Percentiles rank a stretch among this genome's conserved stretches.
These are phyloP conservation scores for Dendrobium nobile DNA, from an alignment of 106 monocot genomes.

Conservation along the genomic window DNA sequence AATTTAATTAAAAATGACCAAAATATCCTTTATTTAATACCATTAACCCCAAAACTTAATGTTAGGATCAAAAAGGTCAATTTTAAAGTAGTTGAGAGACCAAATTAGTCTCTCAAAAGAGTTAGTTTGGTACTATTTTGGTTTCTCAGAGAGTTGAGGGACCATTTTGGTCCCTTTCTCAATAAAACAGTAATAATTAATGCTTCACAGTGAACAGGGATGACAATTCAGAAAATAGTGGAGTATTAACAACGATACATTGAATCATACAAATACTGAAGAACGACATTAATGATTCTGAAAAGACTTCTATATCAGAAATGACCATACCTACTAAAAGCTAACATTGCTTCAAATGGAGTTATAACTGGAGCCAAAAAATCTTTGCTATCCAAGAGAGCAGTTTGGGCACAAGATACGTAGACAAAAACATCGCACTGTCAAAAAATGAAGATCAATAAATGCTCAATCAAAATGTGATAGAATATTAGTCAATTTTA, in stretches of 20 bases:
- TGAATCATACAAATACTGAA: neutral
- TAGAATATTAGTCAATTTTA: neutral
- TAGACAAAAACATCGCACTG: constrained; percentile 97
- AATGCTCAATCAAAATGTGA: neutral
- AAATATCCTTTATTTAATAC: no score
- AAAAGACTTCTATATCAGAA: neutral
- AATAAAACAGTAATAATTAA: no score
- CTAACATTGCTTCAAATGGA: constrained; percentile 83
- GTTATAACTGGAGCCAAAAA: constrained; percentile 92
- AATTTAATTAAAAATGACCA: no score
- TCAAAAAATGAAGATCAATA: constrained; percentile 7
- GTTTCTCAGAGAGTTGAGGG: no score
- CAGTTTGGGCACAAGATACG: constrained; percentile 95
- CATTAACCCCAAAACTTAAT: no score
- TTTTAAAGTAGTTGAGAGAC: no score
- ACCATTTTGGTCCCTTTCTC: no score
- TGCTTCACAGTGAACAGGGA: neutral
- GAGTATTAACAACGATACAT: neutral
- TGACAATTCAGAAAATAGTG: neutral
- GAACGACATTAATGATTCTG: neutral
- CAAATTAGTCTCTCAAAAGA: no score
- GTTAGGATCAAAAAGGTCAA: no score
- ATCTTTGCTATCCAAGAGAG: constrained; percentile 95
- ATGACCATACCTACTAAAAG: constrained; percentile 61
- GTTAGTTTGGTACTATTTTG: no score